Conservation (phyloP, 2,329 filamentous ascomycete genomes). For the Mariannaea sp. region DNA sequence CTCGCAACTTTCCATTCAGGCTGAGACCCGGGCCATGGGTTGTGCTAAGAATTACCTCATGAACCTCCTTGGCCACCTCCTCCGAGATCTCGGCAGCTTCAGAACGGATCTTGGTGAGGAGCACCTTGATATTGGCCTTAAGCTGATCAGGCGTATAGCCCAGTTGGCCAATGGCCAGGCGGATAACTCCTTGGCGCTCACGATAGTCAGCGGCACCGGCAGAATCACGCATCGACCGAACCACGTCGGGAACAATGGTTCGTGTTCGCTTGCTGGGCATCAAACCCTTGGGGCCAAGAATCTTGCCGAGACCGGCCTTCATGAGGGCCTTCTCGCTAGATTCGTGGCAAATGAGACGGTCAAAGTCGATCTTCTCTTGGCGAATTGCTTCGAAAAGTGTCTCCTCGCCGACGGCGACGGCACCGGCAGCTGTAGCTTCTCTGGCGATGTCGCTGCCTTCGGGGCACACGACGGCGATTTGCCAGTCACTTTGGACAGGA, state of each 20-base stretch:
- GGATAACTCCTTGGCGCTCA: conserved; percentile 81
- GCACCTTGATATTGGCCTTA: conserved; percentile 78
- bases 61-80: conserved; percentile 49
- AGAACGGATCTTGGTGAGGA: conserved; percentile 77
- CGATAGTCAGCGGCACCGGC: conserved; percentile 85
- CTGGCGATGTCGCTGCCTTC: conserved; percentile 75
- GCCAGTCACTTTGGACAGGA: conserved; percentile 84
- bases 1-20: conserved; percentile 77
- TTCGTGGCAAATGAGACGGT: conserved; percentile 84
- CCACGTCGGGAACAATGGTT: conserved; percentile 84
- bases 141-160: conserved; percentile 87
- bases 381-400: conserved; percentile 79
- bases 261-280: conserved; percentile 91
- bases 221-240: conserved; percentile 76
- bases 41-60: conserved; percentile 79
- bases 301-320: conserved; percentile 77
- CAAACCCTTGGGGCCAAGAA: conserved; percentile 85
- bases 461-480: conserved; percentile 90
- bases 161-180: conserved; percentile 89
- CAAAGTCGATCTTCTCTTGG: conserved; percentile 80
- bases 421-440: conserved; percentile 78
- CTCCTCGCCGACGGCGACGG: conserved; percentile 82
- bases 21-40: conserved; percentile 87
- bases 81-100: conserved; percentile 74
- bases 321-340: conserved; percentile 78